phyloP scores from a whole-genome alignment of 371 early-diverging fungal genomes.

The Nosema bombycis region DNA sequence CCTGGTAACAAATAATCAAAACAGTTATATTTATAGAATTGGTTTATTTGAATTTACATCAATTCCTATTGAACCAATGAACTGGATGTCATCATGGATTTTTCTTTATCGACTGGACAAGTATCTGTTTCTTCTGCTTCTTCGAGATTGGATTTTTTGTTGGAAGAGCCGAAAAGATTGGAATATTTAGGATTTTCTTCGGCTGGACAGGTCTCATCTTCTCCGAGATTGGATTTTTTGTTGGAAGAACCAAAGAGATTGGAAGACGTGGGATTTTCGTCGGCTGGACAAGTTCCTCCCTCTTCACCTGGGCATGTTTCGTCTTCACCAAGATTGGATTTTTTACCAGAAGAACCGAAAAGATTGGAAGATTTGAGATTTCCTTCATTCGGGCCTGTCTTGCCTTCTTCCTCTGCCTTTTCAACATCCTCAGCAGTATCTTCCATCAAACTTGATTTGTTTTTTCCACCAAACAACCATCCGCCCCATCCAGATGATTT shows the following conservation, averaged over 20 bases:
- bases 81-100: too few relatives aligned
- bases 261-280: too few relatives aligned
- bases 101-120: too few relatives aligned
- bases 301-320: background rate
- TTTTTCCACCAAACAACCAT: background rate
- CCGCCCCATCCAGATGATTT: background rate
- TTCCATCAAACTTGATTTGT: background rate
- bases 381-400: background rate
- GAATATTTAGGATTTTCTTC: too few relatives aligned
- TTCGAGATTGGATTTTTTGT: too few relatives aligned
- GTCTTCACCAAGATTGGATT: background rate
- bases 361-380: background rate
- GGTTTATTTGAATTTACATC: too few relatives aligned
- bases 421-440: background rate
- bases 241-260: too few relatives aligned
- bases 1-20: slow-evolving; percentile 54
- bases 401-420: background rate
- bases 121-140: background rate
- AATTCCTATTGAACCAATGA: too few relatives aligned
- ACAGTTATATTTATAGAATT: background rate
- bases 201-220: background rate
- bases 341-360: background rate
- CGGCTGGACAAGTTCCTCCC: background rate
- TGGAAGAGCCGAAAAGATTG: too few relatives aligned
- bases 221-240: too few relatives aligned